phyloP scores from a whole-genome alignment of 257 asterid species.

The Petrea volubilis region DNA sequence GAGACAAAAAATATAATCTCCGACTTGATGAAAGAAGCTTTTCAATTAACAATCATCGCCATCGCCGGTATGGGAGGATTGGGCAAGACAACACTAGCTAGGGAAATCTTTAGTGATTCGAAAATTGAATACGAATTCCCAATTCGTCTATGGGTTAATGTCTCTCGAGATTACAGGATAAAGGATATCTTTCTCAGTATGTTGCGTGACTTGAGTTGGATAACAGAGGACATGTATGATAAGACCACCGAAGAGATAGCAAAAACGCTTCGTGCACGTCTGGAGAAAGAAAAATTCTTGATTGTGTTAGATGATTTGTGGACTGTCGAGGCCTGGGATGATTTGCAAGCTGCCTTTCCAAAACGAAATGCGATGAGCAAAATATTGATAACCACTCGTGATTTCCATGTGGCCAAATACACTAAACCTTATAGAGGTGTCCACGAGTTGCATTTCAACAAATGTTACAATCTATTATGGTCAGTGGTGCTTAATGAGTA shows the following conservation, averaged over 20 bases:
- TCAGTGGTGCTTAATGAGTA: too few species aligned
- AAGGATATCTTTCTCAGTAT: background rate
- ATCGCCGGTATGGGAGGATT: conserved; percentile 16
- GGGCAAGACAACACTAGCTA: background rate
- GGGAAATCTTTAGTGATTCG: background rate
- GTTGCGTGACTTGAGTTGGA: background rate
- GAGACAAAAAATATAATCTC: background rate
- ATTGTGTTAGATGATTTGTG: conserved; percentile 41
- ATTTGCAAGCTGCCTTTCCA: conserved; percentile 27
- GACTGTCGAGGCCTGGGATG: conserved; percentile 18
- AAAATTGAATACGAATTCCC: background rate
- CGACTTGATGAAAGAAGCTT: too few species aligned
- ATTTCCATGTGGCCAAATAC: conserved; percentile 9
- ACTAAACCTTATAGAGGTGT: conserved; percentile 6
- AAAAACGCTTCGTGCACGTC: background rate
- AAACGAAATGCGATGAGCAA: conserved; percentile 14
- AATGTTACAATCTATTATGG: too few species aligned
- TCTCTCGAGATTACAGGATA: background rate
- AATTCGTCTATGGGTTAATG: conserved; percentile 2
- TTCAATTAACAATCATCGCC: background rate
- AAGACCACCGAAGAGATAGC: conserved; percentile 10
- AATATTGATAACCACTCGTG: conserved; percentile 36
- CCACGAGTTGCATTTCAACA: conserved; percentile 23
- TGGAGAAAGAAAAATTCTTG: conserved; percentile 23
- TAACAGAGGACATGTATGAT: background rate